Percentiles rank a stretch among this genome's conserved stretches.
phyloP scores from a whole-genome alignment of 148 eudicot genomes.

The Chenopodium suecicum region DNA sequence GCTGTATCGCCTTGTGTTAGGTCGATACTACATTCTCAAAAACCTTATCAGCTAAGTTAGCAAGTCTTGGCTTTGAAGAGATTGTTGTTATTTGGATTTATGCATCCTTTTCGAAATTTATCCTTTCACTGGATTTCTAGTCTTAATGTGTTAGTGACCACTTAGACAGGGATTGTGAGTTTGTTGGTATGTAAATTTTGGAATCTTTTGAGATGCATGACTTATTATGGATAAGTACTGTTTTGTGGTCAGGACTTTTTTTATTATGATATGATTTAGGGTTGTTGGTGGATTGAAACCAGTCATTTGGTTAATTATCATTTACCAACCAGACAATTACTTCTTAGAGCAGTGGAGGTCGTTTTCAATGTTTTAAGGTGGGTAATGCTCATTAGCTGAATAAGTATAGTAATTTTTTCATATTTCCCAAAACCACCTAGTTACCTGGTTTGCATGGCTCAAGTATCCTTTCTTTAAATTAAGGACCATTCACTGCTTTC shows the following conservation, averaged over 20 bases:
- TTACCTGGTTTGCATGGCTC: not conserved
- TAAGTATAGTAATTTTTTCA: not conserved
- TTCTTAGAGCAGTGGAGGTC: slow-evolving; percentile 7
- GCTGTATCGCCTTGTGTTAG: not conserved
- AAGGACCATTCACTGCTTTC: not conserved
- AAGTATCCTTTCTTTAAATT: not conserved
- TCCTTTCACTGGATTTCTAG: too few relatives aligned
- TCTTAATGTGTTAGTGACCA: slow-evolving; percentile 9
- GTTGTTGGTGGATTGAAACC: slow-evolving; percentile 9
- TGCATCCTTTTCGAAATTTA: not conserved
- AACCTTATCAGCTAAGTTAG: not conserved
- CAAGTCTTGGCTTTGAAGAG: not conserved
- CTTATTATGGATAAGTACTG: slow-evolving; percentile 9
- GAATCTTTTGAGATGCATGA: not conserved
- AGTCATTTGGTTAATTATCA: not conserved
- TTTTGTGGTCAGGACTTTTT: slow-evolving; percentile 6
- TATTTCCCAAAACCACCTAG: not conserved
- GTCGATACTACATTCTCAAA: not conserved
- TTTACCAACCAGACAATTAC: too few relatives aligned
- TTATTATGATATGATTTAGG: slow-evolving; percentile 8
- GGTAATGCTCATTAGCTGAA: not conserved
- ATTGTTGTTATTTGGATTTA: slow-evolving; percentile 8
- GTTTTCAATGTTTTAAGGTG: slow-evolving; percentile 7
- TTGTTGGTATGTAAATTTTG: not conserved
- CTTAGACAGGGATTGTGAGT: slow-evolving; percentile 3